Conservation (phyloP, 2,329 filamentous ascomycete genomes). For the Bipolaris sorokiniana region DNA sequence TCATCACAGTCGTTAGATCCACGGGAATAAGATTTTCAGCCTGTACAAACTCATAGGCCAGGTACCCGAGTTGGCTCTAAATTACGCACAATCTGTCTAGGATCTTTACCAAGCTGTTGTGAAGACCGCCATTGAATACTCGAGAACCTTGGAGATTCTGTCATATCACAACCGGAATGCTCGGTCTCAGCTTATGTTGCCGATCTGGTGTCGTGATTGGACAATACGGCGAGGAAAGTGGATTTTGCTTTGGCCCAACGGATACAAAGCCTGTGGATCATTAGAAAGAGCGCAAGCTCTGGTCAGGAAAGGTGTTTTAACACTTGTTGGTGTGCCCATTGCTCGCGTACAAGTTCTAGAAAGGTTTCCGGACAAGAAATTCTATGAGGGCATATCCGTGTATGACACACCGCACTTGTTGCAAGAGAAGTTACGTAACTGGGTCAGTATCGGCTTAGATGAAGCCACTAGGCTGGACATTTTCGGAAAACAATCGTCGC, state of each 20-base stretch:
- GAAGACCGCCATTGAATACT: neutral
- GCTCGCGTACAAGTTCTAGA: neutral
- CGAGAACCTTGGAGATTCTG: neutral
- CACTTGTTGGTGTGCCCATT: neutral
- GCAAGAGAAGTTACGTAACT: neutral
- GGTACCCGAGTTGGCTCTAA: neutral
- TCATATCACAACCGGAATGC: neutral
- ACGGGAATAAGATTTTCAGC: neutral
- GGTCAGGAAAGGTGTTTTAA: neutral
- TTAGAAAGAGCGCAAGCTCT: neutral
- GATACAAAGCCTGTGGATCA: neutral
- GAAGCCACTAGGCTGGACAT: neutral
- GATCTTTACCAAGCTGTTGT: neutral
- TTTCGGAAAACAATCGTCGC: neutral
- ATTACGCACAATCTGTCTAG: neutral
- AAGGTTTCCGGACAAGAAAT: neutral
- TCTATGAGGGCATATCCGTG: neutral
- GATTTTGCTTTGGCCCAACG: neutral
- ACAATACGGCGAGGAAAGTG: neutral
- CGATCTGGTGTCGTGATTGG: neutral
- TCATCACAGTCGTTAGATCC: neutral
- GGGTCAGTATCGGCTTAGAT: neutral
- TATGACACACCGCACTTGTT: neutral
- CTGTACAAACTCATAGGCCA: neutral
- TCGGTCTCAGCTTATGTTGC: neutral